Base-by-base conservation (phyloP, 352 stramenopile species). In the Pythium coloratum region DNA sequence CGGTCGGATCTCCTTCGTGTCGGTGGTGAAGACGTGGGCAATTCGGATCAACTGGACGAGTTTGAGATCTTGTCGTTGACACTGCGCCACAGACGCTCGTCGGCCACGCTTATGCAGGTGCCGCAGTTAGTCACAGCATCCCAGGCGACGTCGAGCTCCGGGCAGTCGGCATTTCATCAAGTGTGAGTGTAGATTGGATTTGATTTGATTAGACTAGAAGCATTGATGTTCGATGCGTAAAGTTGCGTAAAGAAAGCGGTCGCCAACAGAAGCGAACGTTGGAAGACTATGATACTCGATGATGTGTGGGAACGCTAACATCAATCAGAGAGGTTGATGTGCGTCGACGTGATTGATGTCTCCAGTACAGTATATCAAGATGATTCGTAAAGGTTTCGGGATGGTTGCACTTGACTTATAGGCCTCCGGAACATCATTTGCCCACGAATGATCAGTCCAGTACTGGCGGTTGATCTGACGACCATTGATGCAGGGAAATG, bases 61-160 rank as follows among this genome's bases (percentile, higher is more conserved):
- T 75, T 75, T 44, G 68, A 75, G 33, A 67, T 75, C 32, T 40
- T 68, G 28, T 67, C 68, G 12, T 36, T 75, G 28, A 75, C 68
- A 12, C 58, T 75, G 53, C 62, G 62, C 18, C 68, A 75, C 26
- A 62, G 68, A 14, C n/a, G 38, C 2, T 55, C 49, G 47, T 49
- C 62, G 8, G 30, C 33, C 8, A 63, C 61, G 28, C 34, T 67
- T 16, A 60, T 75, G 33, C 62, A 64, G n/a, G 68, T 75, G 33
- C 68, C 68, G 14, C 55, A 63, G 16, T 16, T 50, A 1, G 42
- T 26, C 3, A 38, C 57, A 24, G 46, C n/a, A 24, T 70, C 57
- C 3, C 28, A 70, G 14, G 66, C 57, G 18, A n/a, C 66, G 1
- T 67, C 59, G 33, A 20, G 33, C n/a, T 79, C 69, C 54, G 63